Evolutionary conservation across 1,139 yeast species (phyloP), one percentile per base, ranked within the genome.

Genomic region (Hansenula lynferdii): DNA sequence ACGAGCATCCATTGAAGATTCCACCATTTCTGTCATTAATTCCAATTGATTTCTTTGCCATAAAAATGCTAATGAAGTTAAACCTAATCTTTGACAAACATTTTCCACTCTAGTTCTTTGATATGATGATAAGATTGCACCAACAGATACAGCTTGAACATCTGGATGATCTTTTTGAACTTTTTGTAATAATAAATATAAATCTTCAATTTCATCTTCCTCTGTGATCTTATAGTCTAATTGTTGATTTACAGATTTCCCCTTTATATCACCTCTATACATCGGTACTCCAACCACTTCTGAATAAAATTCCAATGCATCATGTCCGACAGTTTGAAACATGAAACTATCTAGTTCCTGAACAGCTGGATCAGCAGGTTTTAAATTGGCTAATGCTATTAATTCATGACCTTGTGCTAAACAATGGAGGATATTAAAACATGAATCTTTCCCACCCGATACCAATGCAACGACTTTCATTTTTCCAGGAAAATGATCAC

Each of bases 241-340:
- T 2, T 68, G 64, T 40, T 79, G 82, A 49, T 85, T 80, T 32
- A 75, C 65, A 0, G 95, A 79, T 0, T 64, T 57, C 0, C 95
- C 92, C 0, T 48, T 49, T 35, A 90, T 86, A 14, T 70, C 67
- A n/a, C 74, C 77, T 37, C 96, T 64, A 53, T 81, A 87, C 53
- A 92, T 63, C 1, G 98, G 97, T 1, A 85, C 78, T 6, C 77
- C 89, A 33, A 85, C 64, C 51, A 96, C 85, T 44, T 81, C 69
- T 2, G 75, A 67, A 53, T 89, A 87, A 41, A 67, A 61, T 1
- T 75, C 72, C 6, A 92, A 70, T 5, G 86, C 77, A 49, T 84
- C 87, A 58, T 85, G 94, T 0, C 98, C 98, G n/a, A 92, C 98
- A 0, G 98, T 92, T 61, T 92, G 98, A 61, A 86, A 92, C 98